Evolutionary conservation across 169 alveolate species (phyloP).

Genomic region (Plasmodium cynomolgi): DNA sequence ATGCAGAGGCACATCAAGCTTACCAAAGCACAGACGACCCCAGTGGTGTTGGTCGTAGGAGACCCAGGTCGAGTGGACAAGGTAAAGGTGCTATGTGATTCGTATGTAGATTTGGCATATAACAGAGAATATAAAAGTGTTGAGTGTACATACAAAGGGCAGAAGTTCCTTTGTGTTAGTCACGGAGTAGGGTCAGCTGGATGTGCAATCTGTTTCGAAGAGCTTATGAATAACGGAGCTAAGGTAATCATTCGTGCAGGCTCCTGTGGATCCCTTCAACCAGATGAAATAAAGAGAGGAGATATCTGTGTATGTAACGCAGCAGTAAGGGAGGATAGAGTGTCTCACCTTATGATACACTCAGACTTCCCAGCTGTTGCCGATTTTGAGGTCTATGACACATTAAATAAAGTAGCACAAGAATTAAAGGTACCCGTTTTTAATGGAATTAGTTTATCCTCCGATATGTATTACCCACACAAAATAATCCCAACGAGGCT

Average conservation of each 20-base stretch:
- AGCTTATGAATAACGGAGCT: conserved; percentile 69
- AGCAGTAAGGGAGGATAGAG: conserved; percentile 77
- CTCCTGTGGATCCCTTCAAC: conserved; percentile 76
- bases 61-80: conserved; percentile 78
- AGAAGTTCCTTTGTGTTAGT: conserved; percentile 73
- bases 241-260: conserved; percentile 74
- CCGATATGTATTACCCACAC: conserved; percentile 70
- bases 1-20: conserved; percentile 54
- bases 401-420: conserved; percentile 50
- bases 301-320: conserved; percentile 73
- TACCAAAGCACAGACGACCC: conserved; percentile 27
- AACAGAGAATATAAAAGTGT: conserved; percentile 73
- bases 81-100: conserved; percentile 65
- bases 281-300: conserved; percentile 70
- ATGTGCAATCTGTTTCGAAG: conserved; percentile 76
- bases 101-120: conserved; percentile 70
- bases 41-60: conserved; percentile 76
- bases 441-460: conserved; percentile 62
- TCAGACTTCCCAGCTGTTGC: conserved; percentile 77
- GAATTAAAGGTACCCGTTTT: conserved; percentile 42
- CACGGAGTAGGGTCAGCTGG: conserved; percentile 78
- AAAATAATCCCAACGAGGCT: conserved; percentile 34
- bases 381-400: conserved; percentile 67
- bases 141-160: conserved; percentile 66
- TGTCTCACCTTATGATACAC: conserved; percentile 56